Conservation (phyloP, 2,329 filamentous ascomycete genomes). For the Corinectria fuckeliana region DNA sequence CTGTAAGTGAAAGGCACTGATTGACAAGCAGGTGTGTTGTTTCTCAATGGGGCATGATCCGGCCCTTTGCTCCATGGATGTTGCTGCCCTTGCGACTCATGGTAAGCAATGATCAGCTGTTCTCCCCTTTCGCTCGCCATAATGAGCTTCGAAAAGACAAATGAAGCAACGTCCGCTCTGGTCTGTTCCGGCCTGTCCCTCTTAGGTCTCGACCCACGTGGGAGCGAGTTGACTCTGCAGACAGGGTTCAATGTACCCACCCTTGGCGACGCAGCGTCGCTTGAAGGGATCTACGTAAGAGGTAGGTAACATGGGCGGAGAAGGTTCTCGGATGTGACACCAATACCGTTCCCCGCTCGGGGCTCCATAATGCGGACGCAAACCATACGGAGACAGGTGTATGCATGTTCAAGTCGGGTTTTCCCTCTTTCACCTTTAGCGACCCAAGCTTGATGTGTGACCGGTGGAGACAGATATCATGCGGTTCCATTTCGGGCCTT, state of each 20-base stretch:
- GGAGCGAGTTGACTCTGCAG: too few relatives aligned
- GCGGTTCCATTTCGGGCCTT: not conserved
- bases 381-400: not conserved
- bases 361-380: not conserved
- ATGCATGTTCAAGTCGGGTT: not conserved
- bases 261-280: not conserved
- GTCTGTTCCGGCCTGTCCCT: not conserved
- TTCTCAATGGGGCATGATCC: not conserved
- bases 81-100: not conserved
- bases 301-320: not conserved
- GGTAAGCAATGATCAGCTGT: not conserved
- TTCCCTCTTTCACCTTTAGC: not conserved
- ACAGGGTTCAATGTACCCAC: not conserved
- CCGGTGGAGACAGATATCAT: not conserved
- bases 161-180: not conserved
- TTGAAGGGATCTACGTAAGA: not conserved
- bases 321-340: not conserved
- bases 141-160: not conserved
- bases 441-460: not conserved
- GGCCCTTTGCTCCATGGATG: not conserved
- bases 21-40: not conserved
- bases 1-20: not conserved
- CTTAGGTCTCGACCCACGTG: not conserved
- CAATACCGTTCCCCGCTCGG: not conserved
- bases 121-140: not conserved